These are phyloP conservation scores for Thuidium tamariscinum DNA, from an alignment of 225 moss, liverwort and hornwort species.

Conservation along the genomic window DNA sequence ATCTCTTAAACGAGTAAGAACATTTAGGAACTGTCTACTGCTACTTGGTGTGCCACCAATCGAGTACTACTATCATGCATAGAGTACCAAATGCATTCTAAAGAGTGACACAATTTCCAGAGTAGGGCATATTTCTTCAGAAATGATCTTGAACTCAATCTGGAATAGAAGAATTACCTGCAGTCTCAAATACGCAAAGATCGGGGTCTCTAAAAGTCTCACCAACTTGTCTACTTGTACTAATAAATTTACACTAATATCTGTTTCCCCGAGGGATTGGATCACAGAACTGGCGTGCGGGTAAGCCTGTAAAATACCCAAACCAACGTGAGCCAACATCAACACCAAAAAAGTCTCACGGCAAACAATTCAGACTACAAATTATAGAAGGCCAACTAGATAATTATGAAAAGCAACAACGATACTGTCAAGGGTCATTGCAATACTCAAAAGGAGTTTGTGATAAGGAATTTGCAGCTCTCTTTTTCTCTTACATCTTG, in stretches of 20 bases:
- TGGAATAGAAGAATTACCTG: constrained; percentile 42
- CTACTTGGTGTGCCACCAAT: background rate
- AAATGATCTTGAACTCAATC: background rate
- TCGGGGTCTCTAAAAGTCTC: constrained; percentile 92
- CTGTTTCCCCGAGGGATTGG: constrained; percentile 82
- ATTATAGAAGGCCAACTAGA: background rate
- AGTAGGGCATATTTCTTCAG: background rate
- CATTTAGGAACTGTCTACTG: background rate
- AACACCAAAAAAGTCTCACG: background rate
- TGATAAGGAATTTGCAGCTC: background rate
- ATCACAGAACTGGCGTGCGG: constrained; percentile 83
- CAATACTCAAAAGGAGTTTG: background rate
- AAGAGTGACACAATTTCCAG: background rate
- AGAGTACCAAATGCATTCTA: background rate
- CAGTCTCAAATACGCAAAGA: constrained; percentile 86
- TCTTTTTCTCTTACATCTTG: background rate
- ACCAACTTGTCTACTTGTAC: constrained; percentile 99
- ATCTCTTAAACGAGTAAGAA: background rate
- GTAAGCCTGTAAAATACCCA: constrained; percentile 56
- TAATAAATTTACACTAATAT: constrained; percentile 94
- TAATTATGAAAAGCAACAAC: background rate
- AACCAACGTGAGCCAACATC: background rate
- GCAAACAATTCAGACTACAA: background rate
- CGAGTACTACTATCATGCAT: background rate
- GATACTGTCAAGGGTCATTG: background rate